Conservation (phyloP, 1,284 basidiomycete genomes). For the Tylopilus sp. region DNA sequence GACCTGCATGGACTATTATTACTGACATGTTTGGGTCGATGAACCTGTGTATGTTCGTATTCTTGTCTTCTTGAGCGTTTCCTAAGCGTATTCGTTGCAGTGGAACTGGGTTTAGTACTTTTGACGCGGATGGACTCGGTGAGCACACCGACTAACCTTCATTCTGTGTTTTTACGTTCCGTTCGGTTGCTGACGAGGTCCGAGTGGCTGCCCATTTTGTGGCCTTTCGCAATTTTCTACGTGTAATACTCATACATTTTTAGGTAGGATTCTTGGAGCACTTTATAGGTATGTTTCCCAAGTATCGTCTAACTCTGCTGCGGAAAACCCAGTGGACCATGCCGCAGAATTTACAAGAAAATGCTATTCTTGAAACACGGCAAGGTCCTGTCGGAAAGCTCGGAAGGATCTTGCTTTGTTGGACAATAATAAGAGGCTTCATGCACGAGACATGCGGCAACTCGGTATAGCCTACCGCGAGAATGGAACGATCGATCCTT, state of each 20-base stretch:
- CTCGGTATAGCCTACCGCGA: conserved; percentile 44
- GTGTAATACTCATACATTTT: not conserved
- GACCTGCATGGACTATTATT: conserved; percentile 57
- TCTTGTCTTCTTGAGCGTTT: not conserved
- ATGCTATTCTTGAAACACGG: too few species aligned
- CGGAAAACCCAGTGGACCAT: too few species aligned
- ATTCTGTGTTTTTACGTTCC: not conserved
- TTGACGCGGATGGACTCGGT: conserved; percentile 57
- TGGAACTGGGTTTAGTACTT: conserved; percentile 66
- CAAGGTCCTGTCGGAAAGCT: not conserved
- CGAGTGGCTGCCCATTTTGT: conserved; percentile 71
- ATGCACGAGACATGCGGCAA: conserved; percentile 39
- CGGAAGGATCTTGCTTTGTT: not conserved
- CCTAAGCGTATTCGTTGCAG: conserved; percentile 29
- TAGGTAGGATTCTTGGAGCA: conserved; percentile 67
- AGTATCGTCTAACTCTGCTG: too few species aligned
- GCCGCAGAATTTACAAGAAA: too few species aligned
- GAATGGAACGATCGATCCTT: conserved; percentile 56
- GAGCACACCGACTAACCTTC: conserved; percentile 29
- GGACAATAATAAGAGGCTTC: conserved; percentile 8
- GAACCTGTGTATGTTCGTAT: conserved; percentile 58
- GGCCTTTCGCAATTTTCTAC: not conserved
- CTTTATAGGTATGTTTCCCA: conserved; percentile 66
- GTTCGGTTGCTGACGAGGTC: conserved; percentile 58
- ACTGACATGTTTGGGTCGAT: conserved; percentile 71